Conservation (phyloP, 768 basidiomycete species). For the Lentinula boryana region DNA sequence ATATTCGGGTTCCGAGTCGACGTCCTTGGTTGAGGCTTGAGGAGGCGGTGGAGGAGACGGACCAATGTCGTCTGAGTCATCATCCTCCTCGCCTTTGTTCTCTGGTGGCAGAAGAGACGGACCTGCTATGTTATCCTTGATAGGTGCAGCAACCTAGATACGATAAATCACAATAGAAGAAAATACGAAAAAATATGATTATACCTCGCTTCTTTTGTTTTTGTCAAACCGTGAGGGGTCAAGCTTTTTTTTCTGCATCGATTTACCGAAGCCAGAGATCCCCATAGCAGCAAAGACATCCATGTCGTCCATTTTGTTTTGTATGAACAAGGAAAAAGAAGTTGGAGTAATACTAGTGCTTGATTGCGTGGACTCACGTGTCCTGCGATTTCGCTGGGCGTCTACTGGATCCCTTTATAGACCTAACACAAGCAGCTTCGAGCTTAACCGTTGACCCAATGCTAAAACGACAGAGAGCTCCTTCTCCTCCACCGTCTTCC, state of each 20-base stretch:
- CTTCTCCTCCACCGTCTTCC: constrained; percentile 34
- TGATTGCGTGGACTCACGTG: neutral
- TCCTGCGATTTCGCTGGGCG: neutral
- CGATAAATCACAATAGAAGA: neutral
- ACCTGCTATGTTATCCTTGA: constrained; percentile 11
- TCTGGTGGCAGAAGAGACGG: constrained; percentile 15
- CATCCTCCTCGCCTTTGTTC: neutral
- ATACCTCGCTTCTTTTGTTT: constrained; percentile 51
- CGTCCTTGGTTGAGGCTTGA: constrained; percentile 13
- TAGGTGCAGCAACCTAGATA: neutral
- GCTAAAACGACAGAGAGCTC: constrained; percentile 49
- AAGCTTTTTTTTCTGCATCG: constrained; percentile 55
- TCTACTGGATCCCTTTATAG: neutral
- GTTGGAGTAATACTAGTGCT: constrained; percentile 5
- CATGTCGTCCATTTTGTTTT: constrained; percentile 46
- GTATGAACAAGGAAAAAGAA: neutral
- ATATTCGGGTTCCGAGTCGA: constrained; percentile 46
- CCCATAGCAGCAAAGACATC: constrained; percentile 82
- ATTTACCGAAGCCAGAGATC: constrained; percentile 78
- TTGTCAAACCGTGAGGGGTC: constrained; percentile 79
- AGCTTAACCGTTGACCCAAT: constrained; percentile 19
- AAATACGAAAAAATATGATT: neutral
- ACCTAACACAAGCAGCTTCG: neutral
- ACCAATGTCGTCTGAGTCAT: neutral
- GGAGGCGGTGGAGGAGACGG: constrained; percentile 11